Evolutionary conservation across 345 rosid genomes (phyloP).

Genomic region (Hypericum androsaemum): DNA sequence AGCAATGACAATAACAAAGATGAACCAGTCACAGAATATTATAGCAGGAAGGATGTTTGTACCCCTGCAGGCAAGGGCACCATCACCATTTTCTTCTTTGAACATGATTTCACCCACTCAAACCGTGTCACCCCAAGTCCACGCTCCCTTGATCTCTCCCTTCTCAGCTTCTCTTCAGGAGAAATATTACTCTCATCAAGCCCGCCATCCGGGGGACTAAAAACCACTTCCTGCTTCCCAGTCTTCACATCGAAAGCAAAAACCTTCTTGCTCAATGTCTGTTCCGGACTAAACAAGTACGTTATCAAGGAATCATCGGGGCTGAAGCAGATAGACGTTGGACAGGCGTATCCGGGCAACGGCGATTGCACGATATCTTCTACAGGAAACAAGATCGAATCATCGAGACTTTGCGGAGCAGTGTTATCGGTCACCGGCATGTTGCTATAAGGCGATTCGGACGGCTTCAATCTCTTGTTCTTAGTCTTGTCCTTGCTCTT

Average conservation of each 20-base stretch:
- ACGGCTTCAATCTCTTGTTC: conserved; percentile 41
- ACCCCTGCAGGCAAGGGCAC: conserved; percentile 98
- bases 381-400: conserved; percentile 40
- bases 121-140: conserved; percentile 89
- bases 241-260: conserved; percentile 53
- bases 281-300: conserved; percentile 72
- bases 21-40: not conserved
- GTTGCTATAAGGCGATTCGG: conserved; percentile 25
- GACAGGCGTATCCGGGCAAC: conserved; percentile 77
- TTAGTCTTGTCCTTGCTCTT: conserved; percentile 28
- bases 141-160: conserved; percentile 87
- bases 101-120: conserved; percentile 80
- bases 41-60: conserved; percentile 18
- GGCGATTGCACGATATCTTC: conserved; percentile 88
- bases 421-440: conserved; percentile 48
- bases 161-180: conserved; percentile 74
- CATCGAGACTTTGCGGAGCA: conserved; percentile 27
- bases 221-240: conserved; percentile 48
- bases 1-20: no score
- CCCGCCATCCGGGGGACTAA: conserved; percentile 84
- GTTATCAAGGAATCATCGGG: conserved; percentile 64
- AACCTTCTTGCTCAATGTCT: conserved; percentile 56
- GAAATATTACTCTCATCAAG: conserved; percentile 86
- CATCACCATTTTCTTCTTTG: conserved; percentile 56
- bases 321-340: conserved; percentile 69